Base-by-base conservation (phyloP, 176 grass and related monocot species). In the Ensete glaucum region DNA sequence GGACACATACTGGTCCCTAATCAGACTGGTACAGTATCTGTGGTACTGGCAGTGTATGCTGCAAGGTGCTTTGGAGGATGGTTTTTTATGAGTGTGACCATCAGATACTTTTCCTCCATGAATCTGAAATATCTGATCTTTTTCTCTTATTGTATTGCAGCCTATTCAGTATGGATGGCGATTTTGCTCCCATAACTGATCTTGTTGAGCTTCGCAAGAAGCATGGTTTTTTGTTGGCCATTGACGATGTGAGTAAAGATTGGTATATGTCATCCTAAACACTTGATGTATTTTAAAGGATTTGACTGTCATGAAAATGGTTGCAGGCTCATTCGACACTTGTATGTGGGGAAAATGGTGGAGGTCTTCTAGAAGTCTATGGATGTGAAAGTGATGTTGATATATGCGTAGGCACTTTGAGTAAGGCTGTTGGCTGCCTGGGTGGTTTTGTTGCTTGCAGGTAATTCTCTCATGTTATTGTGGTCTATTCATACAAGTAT, bases 81-180 rank as follows among this genome's bases (percentile, higher is more conserved):
- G 10, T 4, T 76, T 64, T 64, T 43, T 14, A 25, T 52, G 16
- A 52, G 43, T 65, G 27, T 48, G 12, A 14, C 56, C 9, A 34
- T 48, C 21, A 13, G 62, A 43, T 76, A 15, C 14, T 62, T 63
- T 23, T 76, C 15, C 29, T 63, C 10, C 53, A 62, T 75, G 11
- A 50, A 2, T 21, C 62, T 9, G 15, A 21, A 22, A 9, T 76
- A 59, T 9, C 13, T 52, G 20, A 72, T 72, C 9, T 55, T 69
- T 82, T 82, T 56, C 34, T 9, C 65, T 82, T 79, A 29, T 51
- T 83, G 52, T 73, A 51, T 67, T 89, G 82, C 84, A 99, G 95
- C 73, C 77, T 99, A 51, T 99, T 99, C 77, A 91, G 88, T 77
- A 91, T 99, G 95, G 90, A 91, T 86, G 95, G 95, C 82, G 95